A percentile compares a stretch with the other conserved stretches of the same genome.
Evolutionary conservation across 495 filamentous ascomycete genomes (phyloP).

Genomic region (Penicillium antarcticum): DNA sequence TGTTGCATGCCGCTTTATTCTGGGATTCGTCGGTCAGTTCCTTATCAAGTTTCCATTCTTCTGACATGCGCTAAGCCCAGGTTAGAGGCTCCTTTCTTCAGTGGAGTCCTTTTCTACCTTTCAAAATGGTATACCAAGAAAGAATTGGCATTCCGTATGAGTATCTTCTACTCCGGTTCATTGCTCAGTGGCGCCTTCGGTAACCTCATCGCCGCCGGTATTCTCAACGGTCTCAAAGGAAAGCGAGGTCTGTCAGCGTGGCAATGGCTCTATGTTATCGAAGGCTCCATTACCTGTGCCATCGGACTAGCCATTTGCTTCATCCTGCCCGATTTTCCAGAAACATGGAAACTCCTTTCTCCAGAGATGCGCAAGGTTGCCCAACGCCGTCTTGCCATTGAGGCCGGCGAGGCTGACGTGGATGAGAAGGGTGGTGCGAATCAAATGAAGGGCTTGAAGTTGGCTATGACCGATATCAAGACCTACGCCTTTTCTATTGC

Average conservation of each 20-base stretch:
- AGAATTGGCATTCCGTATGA: constrained; percentile 56
- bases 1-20: constrained; percentile 52
- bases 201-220: constrained; percentile 58
- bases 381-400: constrained; percentile 45
- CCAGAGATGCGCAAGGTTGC: constrained; percentile 50
- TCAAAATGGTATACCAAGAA: constrained; percentile 60
- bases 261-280: constrained; percentile 54
- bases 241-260: constrained; percentile 41
- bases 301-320: constrained; percentile 38
- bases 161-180: constrained; percentile 65
- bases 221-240: constrained; percentile 40
- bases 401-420: constrained; percentile 46
- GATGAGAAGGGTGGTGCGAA: constrained; percentile 47
- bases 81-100: constrained; percentile 50
- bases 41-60: too few species aligned
- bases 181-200: constrained; percentile 63
- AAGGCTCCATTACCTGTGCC: constrained; percentile 39
- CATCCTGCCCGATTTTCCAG: constrained; percentile 48
- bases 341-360: constrained; percentile 43
- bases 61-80: too few species aligned
- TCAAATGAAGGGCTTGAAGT: constrained; percentile 47
- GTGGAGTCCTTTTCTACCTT: constrained; percentile 51
- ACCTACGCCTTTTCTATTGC: constrained; percentile 47
- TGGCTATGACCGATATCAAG: constrained; percentile 51
- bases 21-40: constrained; percentile 41